Evolutionary conservation across 108 stramenopile genomes (phyloP).

Genomic region (Ochromonas danica): DNA sequence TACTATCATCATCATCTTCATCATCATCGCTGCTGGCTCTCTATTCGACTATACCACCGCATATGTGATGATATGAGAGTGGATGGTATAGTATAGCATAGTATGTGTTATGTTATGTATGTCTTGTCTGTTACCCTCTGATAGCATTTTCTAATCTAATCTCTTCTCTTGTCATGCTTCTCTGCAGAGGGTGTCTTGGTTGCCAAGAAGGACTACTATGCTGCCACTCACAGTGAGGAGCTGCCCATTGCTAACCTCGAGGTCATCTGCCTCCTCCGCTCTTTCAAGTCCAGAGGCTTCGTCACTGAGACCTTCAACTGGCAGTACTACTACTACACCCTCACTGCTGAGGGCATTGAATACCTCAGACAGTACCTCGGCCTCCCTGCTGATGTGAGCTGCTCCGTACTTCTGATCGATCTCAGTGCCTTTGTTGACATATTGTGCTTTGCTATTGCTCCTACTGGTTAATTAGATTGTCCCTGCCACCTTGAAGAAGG

Average conservation of each 20-base stretch:
- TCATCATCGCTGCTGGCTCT: too few species aligned
- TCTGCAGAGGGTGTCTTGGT: slow-evolving; percentile 27
- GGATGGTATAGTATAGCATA: too few species aligned
- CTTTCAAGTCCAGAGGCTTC: slow-evolving; percentile 25
- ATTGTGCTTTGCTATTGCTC: too few species aligned
- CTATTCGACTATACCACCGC: too few species aligned
- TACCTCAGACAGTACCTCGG: slow-evolving; percentile 28
- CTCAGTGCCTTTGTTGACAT: too few species aligned
- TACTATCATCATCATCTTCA: too few species aligned
- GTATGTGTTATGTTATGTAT: not conserved
- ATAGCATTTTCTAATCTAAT: not conserved
- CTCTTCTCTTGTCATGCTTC: not conserved
- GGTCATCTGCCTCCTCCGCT: not conserved
- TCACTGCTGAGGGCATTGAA: slow-evolving; percentile 31
- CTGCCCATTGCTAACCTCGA: slow-evolving; percentile 26
- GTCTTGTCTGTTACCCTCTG: not conserved
- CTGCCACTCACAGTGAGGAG: slow-evolving; percentile 3
- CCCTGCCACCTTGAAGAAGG: slow-evolving; percentile 25
- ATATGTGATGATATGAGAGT: too few species aligned
- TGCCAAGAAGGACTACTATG: slow-evolving; percentile 32
- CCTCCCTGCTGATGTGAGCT: slow-evolving; percentile 27
- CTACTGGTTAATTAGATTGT: too few species aligned
- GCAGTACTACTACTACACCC: slow-evolving; percentile 31
- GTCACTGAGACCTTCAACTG: slow-evolving; percentile 31
- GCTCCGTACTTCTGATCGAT: too few species aligned